Conservation (phyloP, 495 filamentous ascomycete species). For the Podospora conica region DNA sequence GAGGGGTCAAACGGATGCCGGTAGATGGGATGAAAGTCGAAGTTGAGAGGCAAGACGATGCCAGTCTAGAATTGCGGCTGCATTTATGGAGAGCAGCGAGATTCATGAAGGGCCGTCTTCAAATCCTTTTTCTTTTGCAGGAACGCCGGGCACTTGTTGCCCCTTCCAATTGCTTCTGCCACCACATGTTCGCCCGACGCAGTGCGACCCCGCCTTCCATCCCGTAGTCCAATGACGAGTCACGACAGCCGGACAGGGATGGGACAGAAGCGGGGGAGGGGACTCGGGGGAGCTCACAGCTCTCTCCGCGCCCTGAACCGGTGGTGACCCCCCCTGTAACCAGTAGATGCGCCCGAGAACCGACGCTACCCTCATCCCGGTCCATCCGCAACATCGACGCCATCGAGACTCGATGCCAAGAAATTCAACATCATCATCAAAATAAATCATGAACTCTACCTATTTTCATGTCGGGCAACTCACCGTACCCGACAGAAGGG, state of each 20-base stretch:
- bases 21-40: not conserved
- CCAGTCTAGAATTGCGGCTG: not conserved
- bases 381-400: too few species aligned
- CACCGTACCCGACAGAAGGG: too few species aligned
- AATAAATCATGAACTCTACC: too few species aligned
- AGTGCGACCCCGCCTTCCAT: not conserved
- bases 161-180: not conserved
- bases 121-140: not conserved
- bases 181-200: not conserved
- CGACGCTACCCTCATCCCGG: not conserved
- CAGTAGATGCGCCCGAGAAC: not conserved
- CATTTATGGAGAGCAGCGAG: not conserved
- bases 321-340: too few species aligned
- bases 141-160: not conserved
- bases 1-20: not conserved
- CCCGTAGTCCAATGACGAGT: not conserved
- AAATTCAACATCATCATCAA: too few species aligned
- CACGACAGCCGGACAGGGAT: not conserved
- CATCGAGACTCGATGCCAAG: too few species aligned
- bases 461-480: too few species aligned
- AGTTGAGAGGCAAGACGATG: not conserved
- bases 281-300: not conserved
- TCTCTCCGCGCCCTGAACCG: not conserved
- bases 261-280: not conserved
- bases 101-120: not conserved